Conservation (phyloP, 805 yeast species). For the Saturnispora sekii region DNA sequence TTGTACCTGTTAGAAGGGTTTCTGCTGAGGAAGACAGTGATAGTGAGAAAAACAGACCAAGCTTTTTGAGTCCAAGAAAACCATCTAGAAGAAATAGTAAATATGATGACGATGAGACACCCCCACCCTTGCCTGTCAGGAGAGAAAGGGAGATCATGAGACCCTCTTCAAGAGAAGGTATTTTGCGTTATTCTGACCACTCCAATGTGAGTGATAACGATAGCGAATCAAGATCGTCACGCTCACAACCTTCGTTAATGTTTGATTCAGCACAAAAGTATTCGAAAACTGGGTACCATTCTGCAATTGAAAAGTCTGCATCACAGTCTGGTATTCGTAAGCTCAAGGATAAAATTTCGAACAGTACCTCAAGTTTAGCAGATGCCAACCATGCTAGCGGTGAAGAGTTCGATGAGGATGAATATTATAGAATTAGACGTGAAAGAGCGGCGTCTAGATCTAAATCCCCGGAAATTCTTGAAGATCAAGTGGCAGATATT, state of each 20-base stretch:
- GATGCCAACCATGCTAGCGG: constrained; percentile 1
- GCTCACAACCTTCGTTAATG: constrained; percentile 8
- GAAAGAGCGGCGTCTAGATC: constrained; percentile 2
- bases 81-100: not conserved
- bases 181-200: not conserved
- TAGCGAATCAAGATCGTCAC: not conserved
- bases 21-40: not conserved
- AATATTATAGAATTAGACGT: constrained; percentile 3
- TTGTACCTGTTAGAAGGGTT: not conserved
- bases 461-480: not conserved
- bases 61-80: constrained; percentile 8
- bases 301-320: constrained; percentile 10
- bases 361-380: constrained; percentile 1
- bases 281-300: constrained; percentile 9
- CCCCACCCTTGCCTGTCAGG: constrained; percentile 7
- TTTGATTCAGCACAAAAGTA: constrained; percentile 8
- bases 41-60: constrained; percentile 2
- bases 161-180: too few relatives aligned
- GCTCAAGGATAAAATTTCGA: constrained; percentile 10
- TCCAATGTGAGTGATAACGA: not conserved
- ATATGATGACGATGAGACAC: not conserved
- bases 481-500: constrained; percentile 4
- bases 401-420: constrained; percentile 6
- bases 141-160: not conserved
- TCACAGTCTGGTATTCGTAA: constrained; percentile 10